A percentile compares a stretch with the other conserved stretches of the same genome.
phyloP scores from a whole-genome alignment of 169 alveolate species.

The Cyclospora cayetanensis region DNA sequence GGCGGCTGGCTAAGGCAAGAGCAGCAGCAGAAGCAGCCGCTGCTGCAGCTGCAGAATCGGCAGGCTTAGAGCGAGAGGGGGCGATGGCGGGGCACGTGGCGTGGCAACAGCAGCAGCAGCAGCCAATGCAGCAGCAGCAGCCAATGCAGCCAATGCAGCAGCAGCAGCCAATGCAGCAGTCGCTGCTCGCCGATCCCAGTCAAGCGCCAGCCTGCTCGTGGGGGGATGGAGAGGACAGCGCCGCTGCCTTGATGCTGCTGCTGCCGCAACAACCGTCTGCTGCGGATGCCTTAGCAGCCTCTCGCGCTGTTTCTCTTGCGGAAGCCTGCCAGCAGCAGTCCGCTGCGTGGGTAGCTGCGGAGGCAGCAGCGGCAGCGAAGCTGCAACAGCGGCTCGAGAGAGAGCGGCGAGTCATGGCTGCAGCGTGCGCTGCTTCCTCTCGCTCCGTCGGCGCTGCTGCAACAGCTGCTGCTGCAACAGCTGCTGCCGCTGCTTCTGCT shows the following conservation, averaged over 20 bases:
- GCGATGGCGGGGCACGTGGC: too few species aligned
- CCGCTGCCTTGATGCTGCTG: slow-evolving; percentile 24
- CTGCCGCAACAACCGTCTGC: slow-evolving; percentile 4
- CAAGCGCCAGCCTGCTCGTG: not conserved
- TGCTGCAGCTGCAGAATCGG: not conserved
- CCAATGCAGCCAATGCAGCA: not conserved
- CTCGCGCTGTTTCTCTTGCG: not conserved
- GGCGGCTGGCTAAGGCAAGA: slow-evolving; percentile 25
- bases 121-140: not conserved
- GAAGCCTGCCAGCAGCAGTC: slow-evolving; percentile 33
- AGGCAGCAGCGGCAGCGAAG: not conserved
- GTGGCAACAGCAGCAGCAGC: too few species aligned
- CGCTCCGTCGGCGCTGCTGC: not conserved
- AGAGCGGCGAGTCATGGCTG: not conserved
- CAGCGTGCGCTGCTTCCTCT: not conserved
- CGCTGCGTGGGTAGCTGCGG: slow-evolving; percentile 21
- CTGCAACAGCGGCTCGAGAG: not conserved
- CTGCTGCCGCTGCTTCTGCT: slow-evolving; percentile 15
- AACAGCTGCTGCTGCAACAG: not conserved
- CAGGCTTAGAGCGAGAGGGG: too few species aligned
- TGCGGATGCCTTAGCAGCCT: slow-evolving; percentile 3
- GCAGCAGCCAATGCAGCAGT: slow-evolving; percentile 14
- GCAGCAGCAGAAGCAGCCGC: slow-evolving; percentile 47
- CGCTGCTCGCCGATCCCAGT: not conserved
- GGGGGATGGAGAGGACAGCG: not conserved